These are phyloP conservation scores for Colletotrichum orchidophilum DNA, from an alignment of 2,329 filamentous ascomycete genomes.

Conservation along the genomic window DNA sequence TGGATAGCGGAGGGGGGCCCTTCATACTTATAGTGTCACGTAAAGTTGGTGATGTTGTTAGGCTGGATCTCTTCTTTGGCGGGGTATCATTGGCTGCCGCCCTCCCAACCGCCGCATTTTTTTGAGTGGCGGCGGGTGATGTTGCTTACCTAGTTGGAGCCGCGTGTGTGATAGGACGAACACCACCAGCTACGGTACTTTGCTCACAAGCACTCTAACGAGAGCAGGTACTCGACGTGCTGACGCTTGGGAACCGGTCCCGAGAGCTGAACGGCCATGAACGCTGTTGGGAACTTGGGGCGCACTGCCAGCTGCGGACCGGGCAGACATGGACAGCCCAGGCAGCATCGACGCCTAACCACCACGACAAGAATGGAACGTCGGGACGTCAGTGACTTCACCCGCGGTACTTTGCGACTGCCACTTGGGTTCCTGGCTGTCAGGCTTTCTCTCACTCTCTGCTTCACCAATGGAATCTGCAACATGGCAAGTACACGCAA, in stretches of 20 bases:
- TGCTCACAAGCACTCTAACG: not conserved
- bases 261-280: constrained; percentile 1
- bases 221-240: not conserved
- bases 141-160: not conserved
- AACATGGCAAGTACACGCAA: not conserved
- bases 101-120: constrained; percentile 16
- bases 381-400: constrained; percentile 12
- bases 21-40: constrained; percentile 44
- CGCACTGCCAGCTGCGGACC: not conserved
- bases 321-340: constrained; percentile 18
- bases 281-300: constrained; percentile 3
- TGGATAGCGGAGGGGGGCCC: constrained; percentile 39
- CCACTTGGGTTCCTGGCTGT: not conserved
- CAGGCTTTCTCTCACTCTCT: not conserved
- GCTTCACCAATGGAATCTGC: not conserved
- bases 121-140: not conserved
- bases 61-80: constrained; percentile 27
- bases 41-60: constrained; percentile 30
- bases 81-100: constrained; percentile 34
- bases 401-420: constrained; percentile 1
- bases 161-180: constrained; percentile 22
- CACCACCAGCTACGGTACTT: no score
- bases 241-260: not conserved
- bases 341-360: constrained; percentile 33
- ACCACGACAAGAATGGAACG: constrained; percentile 23